phyloP scores from a whole-genome alignment of 2,329 filamentous ascomycete genomes.

The Sporothrix protearum region DNA sequence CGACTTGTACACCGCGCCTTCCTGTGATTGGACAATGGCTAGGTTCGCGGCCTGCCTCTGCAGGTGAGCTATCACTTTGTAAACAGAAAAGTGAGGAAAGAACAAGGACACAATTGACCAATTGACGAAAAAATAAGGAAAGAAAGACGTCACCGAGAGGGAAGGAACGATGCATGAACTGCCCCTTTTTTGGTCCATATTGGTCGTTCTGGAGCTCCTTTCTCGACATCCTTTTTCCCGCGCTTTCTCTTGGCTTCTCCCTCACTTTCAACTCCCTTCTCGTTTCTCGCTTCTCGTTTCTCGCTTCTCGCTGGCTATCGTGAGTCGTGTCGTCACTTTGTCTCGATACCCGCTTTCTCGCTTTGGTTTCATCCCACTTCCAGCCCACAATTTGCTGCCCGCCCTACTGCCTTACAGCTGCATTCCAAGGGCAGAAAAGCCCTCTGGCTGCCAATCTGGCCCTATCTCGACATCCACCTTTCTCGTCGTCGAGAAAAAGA shows the following conservation, averaged over 20 bases:
- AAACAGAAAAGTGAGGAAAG: not conserved
- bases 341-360: not conserved
- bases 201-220: not conserved
- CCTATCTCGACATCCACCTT: not conserved
- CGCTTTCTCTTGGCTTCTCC: not conserved
- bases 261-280: not conserved
- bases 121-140: not conserved
- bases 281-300: not conserved
- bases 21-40: constrained; percentile 13
- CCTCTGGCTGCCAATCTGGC: not conserved
- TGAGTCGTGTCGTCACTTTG: constrained; percentile 8
- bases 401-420: not conserved
- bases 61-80: constrained; percentile 8
- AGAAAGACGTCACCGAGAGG: not conserved
- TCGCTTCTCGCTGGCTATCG: not conserved
- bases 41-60: constrained; percentile 1
- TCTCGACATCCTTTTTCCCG: not conserved
- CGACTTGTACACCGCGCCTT: not conserved
- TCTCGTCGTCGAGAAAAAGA: not conserved
- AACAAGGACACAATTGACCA: not conserved
- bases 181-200: not conserved
- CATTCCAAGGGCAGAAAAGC: not conserved
- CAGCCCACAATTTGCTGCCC: not conserved
- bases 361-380: not conserved
- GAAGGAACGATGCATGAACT: constrained; percentile 13